These are phyloP conservation scores for Trichoderma guizhouense DNA, from an alignment of 2,329 filamentous ascomycete genomes.

Conservation along the genomic window DNA sequence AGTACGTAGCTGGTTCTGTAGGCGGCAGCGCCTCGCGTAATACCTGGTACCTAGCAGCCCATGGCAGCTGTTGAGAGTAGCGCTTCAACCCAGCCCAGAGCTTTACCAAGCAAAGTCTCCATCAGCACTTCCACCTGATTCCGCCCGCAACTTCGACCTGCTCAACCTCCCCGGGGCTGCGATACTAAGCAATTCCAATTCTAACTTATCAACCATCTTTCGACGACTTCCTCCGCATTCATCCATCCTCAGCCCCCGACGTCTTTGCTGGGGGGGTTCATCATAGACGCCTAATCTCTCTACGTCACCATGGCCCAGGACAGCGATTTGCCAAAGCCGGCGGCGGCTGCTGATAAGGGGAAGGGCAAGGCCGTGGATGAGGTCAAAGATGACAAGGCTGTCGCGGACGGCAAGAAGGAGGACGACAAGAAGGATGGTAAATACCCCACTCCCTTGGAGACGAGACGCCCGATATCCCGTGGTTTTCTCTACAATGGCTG, in stretches of 20 bases:
- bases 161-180: slow-evolving; percentile 24
- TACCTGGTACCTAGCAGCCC: slow-evolving; percentile 20
- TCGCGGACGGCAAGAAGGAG: slow-evolving; percentile 73
- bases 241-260: slow-evolving; percentile 14
- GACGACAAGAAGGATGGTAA: slow-evolving; percentile 58
- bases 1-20: slow-evolving; percentile 28
- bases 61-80: slow-evolving; percentile 31
- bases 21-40: slow-evolving; percentile 48
- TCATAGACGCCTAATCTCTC: slow-evolving; percentile 29
- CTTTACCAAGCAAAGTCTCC: slow-evolving; percentile 37
- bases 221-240: neutral
- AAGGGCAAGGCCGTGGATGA: slow-evolving; percentile 86
- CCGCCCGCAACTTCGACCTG: slow-evolving; percentile 26
- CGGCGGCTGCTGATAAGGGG: slow-evolving; percentile 68
- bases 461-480: neutral
- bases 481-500: slow-evolving; percentile 1
- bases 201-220: neutral
- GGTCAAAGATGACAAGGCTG: slow-evolving; percentile 65
- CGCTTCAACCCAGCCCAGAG: slow-evolving; percentile 25
- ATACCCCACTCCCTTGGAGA: slow-evolving; percentile 19
- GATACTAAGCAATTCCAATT: slow-evolving; percentile 13
- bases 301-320: slow-evolving; percentile 81
- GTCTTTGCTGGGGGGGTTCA: slow-evolving; percentile 24
- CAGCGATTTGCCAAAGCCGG: slow-evolving; percentile 76
- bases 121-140: slow-evolving; percentile 35